These are phyloP conservation scores for Talaromyces amestolkiae DNA, from an alignment of 2,329 filamentous ascomycete genomes.

Conservation along the genomic window DNA sequence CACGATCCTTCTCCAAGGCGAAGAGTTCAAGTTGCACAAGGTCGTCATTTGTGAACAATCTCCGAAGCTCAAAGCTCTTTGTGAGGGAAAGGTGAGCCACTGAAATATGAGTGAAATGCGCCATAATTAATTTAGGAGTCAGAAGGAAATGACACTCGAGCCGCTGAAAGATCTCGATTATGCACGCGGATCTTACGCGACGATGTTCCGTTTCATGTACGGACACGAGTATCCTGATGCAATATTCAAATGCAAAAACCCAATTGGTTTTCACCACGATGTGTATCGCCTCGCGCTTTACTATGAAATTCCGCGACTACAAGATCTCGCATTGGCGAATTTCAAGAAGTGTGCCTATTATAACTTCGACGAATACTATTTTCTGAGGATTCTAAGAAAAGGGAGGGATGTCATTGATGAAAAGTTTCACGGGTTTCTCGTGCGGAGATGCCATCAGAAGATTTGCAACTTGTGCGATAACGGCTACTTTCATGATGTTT, in stretches of 20 bases:
- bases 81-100: neutral
- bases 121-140: neutral
- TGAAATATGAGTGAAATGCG: too few species aligned
- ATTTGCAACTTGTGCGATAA: rapidly evolving
- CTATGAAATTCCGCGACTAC: neutral
- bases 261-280: neutral
- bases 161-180: neutral
- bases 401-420: neutral
- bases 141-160: neutral
- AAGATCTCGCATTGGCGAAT: neutral
- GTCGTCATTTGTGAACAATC: neutral
- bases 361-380: neutral
- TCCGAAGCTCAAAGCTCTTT: neutral
- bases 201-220: neutral
- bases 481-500: neutral
- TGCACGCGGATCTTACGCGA: neutral
- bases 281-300: neutral
- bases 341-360: neutral
- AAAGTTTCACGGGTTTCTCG: neutral
- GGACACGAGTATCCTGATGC: neutral
- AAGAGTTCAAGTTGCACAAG: neutral
- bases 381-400: neutral
- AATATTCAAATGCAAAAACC: rapidly evolving
- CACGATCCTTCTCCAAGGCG: neutral
- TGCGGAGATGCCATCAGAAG: neutral